A percentile compares a stretch with the other conserved stretches of the same genome.
phyloP scores from a whole-genome alignment of 192 early-diverging fungal genomes.

The Fimicolochytrium jonesii region DNA sequence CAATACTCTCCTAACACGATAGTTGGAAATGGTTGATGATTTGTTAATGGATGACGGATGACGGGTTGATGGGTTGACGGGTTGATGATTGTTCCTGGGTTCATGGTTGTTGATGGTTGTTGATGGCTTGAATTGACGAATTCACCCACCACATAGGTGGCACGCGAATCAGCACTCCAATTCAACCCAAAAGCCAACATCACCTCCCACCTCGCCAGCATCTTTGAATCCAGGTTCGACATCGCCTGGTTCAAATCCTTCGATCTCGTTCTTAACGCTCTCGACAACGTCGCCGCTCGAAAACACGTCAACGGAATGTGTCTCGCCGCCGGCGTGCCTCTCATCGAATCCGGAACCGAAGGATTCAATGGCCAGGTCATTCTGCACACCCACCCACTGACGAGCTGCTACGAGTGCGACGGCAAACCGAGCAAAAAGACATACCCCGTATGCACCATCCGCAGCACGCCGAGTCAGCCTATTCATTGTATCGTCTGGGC shows the following conservation, averaged over 20 bases:
- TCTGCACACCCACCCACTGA: conserved; percentile 72
- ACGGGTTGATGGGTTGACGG: too few species aligned
- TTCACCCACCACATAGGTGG: conserved; percentile 57
- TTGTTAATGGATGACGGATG: too few species aligned
- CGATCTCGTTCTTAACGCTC: conserved; percentile 89
- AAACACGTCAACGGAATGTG: conserved; percentile 95
- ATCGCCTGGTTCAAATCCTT: conserved; percentile 85
- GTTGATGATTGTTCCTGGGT: too few species aligned
- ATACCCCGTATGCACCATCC: conserved; percentile 95
- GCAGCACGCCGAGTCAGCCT: conserved; percentile 87
- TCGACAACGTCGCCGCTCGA: conserved; percentile 94
- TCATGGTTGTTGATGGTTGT: too few species aligned
- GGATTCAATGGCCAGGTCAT: conserved; percentile 92
- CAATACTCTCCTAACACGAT: too few species aligned
- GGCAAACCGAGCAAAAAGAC: conserved; percentile 82
- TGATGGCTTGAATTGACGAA: too few species aligned
- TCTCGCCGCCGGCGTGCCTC: conserved; percentile 79
- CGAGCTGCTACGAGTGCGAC: conserved; percentile 86
- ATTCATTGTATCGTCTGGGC: conserved; percentile 99
- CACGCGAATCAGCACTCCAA: conserved; percentile 70
- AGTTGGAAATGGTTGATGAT: too few species aligned
- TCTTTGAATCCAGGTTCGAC: conserved; percentile 80
- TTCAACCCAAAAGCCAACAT: conserved; percentile 86
- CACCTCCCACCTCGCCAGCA: conserved; percentile 74
- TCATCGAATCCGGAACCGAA: conserved; percentile 95